Conservation (phyloP, 257 asterid species). For the Cruciata laevipes region DNA sequence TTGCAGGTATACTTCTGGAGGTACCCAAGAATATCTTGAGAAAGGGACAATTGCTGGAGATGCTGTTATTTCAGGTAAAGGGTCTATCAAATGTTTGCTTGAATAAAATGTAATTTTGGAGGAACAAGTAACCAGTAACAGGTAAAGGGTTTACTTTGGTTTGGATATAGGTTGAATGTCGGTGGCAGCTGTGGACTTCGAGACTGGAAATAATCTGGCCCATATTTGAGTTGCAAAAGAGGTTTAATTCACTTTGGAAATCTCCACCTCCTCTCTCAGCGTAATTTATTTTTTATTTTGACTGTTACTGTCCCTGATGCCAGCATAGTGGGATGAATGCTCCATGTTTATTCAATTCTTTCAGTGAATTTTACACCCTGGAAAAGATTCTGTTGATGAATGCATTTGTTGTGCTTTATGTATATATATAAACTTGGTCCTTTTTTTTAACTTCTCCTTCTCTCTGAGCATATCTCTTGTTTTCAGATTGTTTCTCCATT, state of each 20-base stretch:
- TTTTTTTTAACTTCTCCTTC: slow-evolving; percentile 14
- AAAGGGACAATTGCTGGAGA: slow-evolving; percentile 85
- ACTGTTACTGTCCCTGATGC: background rate
- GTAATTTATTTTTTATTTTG: slow-evolving; percentile 38
- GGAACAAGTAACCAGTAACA: no score
- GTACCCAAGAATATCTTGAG: slow-evolving; percentile 62
- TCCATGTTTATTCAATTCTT: slow-evolving; percentile 13
- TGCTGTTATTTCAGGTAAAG: slow-evolving; percentile 73
- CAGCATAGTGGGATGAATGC: background rate
- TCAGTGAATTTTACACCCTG: slow-evolving; percentile 84
- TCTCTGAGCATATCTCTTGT: slow-evolving; percentile 13
- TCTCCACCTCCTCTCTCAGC: slow-evolving; percentile 90
- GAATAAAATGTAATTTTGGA: background rate
- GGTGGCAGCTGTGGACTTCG: slow-evolving; percentile 73
- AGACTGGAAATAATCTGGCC: slow-evolving; percentile 93
- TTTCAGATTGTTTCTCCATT: slow-evolving; percentile 79
- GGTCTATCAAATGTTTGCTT: background rate
- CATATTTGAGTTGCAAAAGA: slow-evolving; percentile 73
- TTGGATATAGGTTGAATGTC: background rate
- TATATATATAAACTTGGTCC: slow-evolving; percentile 33
- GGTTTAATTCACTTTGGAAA: slow-evolving; percentile 78
- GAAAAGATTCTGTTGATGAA: slow-evolving; percentile 69
- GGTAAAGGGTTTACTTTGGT: background rate
- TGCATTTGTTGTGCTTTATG: slow-evolving; percentile 94
- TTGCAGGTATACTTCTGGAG: slow-evolving; percentile 94